Conservation (phyloP, 352 stramenopile species). For the Phytophthora ohioensis region DNA sequence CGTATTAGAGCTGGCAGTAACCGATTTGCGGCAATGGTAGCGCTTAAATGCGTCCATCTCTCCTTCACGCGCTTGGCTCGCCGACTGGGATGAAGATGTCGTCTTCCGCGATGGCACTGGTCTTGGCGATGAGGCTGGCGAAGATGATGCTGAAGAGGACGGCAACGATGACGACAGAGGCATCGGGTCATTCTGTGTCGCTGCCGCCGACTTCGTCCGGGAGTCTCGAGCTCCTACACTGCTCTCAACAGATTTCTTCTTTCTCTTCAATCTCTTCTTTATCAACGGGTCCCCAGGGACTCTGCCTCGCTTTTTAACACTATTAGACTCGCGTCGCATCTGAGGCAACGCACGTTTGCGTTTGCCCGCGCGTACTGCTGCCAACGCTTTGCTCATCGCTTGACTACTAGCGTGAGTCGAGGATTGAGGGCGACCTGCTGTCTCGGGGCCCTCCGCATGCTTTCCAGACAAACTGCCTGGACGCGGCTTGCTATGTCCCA, state of each 20-base stretch:
- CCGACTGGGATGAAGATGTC: background rate
- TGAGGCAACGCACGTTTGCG: constrained; percentile 23
- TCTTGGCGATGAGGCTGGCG: constrained; percentile 18
- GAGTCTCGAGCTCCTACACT: background rate
- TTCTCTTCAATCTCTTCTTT: constrained; percentile 4
- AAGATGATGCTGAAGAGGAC: constrained; percentile 23
- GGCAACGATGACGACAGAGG: constrained; percentile 12
- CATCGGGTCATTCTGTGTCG: constrained; percentile 1
- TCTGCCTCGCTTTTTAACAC: constrained; percentile 4
- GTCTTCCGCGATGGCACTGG: constrained; percentile 7
- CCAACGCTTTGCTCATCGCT: background rate
- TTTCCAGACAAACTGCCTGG: background rate
- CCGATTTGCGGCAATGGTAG: constrained; percentile 30
- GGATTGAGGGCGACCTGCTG: background rate
- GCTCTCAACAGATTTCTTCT: constrained; percentile 9
- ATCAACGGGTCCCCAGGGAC: background rate
- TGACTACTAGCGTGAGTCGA: background rate
- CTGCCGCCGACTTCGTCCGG: background rate
- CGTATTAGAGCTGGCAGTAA: background rate
- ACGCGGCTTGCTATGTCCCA: background rate
- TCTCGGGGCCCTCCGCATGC: background rate
- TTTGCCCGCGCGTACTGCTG: constrained; percentile 7
- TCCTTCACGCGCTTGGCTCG: constrained; percentile 5
- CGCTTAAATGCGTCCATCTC: constrained; percentile 15
- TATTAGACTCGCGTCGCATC: constrained; percentile 15